Evolutionary conservation across 2,329 filamentous ascomycete species (phyloP).

Genomic region (Neofusicoccum parvum): DNA sequence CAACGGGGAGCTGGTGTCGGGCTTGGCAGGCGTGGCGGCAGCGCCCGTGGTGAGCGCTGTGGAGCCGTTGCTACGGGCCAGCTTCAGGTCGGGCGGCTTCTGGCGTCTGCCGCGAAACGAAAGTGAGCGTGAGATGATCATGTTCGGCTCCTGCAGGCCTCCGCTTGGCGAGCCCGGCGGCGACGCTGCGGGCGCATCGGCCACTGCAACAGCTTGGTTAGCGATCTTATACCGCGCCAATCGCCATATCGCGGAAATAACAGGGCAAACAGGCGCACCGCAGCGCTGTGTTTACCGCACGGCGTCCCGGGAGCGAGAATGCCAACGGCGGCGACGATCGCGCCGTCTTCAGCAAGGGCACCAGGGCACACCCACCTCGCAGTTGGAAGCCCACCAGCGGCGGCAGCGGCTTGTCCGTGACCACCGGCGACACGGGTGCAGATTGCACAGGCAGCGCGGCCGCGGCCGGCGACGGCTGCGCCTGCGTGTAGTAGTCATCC

Average conservation of each 20-base stretch:
- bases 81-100: constrained; percentile 35
- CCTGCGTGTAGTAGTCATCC: constrained; percentile 19
- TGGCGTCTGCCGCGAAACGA: constrained; percentile 34
- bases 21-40: constrained; percentile 28
- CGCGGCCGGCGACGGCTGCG: neutral
- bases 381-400: constrained; percentile 14
- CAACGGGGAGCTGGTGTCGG: constrained; percentile 26
- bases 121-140: constrained; percentile 36
- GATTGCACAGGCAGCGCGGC: constrained; percentile 4
- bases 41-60: constrained; percentile 33
- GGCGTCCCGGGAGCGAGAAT: constrained; percentile 5
- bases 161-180: neutral
- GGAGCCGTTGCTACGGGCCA: constrained; percentile 41
- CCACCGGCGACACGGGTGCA: constrained; percentile 2
- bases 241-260: constrained; percentile 7
- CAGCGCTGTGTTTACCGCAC: constrained; percentile 2
- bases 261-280: neutral
- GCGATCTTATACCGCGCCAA: constrained; percentile 6
- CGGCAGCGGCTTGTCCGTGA: constrained; percentile 12
- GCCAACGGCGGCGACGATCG: neutral
- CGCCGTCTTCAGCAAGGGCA: constrained; percentile 5
- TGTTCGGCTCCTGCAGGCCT: constrained; percentile 25
- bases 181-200: constrained; percentile 9
- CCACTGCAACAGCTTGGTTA: constrained; percentile 16
- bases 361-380: constrained; percentile 15